Conservation (phyloP, 164 flowering plant genomes). For the Macadamia integrifolia region DNA sequence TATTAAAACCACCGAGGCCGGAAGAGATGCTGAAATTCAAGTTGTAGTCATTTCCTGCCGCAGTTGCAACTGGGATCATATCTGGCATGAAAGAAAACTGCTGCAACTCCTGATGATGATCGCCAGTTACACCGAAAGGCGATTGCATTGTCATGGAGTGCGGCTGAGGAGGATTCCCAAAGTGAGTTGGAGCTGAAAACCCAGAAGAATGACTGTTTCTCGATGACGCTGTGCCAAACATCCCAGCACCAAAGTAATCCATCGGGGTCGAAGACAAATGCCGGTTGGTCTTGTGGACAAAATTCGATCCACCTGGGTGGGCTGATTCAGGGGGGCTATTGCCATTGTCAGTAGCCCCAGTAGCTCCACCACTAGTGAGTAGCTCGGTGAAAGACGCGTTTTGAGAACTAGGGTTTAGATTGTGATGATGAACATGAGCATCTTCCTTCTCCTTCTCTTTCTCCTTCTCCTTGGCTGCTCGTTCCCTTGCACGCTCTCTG, state of each 20-base stretch:
- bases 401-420: constrained; percentile 27
- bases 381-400: constrained; percentile 76
- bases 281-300: constrained; percentile 25
- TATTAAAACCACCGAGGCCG: constrained; percentile 59
- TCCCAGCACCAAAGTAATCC: constrained; percentile 49
- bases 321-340: constrained; percentile 13
- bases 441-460: constrained; percentile 26
- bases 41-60: constrained; percentile 34
- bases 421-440: constrained; percentile 20
- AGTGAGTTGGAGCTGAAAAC: constrained; percentile 39
- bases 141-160: constrained; percentile 26
- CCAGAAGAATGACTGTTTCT: constrained; percentile 32
- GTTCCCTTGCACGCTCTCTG: constrained; percentile 70
- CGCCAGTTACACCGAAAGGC: constrained; percentile 27
- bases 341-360: constrained; percentile 11
- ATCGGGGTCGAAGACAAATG: constrained; percentile 32
- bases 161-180: constrained; percentile 25
- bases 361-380: constrained; percentile 31
- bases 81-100: constrained; percentile 60
- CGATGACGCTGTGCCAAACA: constrained; percentile 26
- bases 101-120: constrained; percentile 38
- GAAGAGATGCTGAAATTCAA: constrained; percentile 69
- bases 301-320: constrained; percentile 13
- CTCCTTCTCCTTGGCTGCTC: constrained; percentile 66
- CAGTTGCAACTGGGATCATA: constrained; percentile 33